Percentiles rank a stretch among this genome's conserved stretches.
Evolutionary conservation across 805 yeast species (phyloP).

Genomic region (Cyberlindnera maritima): DNA sequence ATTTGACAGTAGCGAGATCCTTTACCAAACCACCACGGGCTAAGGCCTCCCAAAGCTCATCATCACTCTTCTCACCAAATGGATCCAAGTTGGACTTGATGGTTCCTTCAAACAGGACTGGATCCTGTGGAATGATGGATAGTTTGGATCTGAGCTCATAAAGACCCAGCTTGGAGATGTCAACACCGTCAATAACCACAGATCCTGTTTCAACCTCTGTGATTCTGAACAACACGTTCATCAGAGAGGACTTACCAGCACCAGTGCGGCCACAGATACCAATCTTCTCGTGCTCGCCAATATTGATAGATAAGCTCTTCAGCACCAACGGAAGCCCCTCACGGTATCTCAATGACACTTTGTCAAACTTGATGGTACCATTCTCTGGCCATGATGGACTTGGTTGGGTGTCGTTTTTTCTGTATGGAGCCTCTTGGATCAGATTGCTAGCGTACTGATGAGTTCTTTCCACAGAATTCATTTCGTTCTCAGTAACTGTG

Average conservation of each 20-base stretch:
- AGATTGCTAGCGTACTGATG: constrained; percentile 59
- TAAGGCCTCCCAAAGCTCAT: constrained; percentile 57
- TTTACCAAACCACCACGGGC: constrained; percentile 60
- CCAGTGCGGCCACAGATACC: constrained; percentile 79
- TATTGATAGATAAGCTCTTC: constrained; percentile 40
- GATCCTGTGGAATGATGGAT: constrained; percentile 81
- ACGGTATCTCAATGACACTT: constrained; percentile 54
- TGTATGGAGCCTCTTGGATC: constrained; percentile 63
- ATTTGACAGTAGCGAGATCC: constrained; percentile 4
- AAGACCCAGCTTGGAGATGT: constrained; percentile 60
- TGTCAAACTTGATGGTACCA: constrained; percentile 39
- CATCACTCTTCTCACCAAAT: constrained; percentile 56
- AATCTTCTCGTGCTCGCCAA: constrained; percentile 62
- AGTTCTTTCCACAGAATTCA: constrained; percentile 76
- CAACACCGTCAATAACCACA: constrained; percentile 63
- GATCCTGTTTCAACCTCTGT: constrained; percentile 58
- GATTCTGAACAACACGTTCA: constrained; percentile 58
- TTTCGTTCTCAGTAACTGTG: constrained; percentile 68
- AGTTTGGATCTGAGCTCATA: constrained; percentile 59
- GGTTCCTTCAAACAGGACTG: constrained; percentile 72
- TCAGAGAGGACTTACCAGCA: constrained; percentile 62
- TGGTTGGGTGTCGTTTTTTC: constrained; percentile 32
- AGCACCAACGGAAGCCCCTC: constrained; percentile 58
- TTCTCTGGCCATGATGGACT: constrained; percentile 18
- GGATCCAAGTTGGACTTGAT: constrained; percentile 73